Evolutionary conservation across 768 basidiomycete species (phyloP).

Genomic region (Termitomyces sp.): DNA sequence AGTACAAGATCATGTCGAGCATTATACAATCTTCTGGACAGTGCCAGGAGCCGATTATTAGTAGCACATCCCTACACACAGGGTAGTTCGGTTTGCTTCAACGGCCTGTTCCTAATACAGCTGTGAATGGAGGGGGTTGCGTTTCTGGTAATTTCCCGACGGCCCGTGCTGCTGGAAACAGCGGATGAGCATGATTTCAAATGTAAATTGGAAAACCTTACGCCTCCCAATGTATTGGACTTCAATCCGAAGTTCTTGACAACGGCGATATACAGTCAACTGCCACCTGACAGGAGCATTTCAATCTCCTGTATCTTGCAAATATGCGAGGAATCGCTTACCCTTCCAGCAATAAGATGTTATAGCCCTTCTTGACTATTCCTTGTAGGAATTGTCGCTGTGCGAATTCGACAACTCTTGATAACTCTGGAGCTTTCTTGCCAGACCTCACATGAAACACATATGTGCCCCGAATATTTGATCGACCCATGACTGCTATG

Average conservation of each 20-base stretch:
- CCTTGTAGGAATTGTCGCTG: slow-evolving; percentile 59
- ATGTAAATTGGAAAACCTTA: slow-evolving; percentile 21
- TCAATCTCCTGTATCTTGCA: neutral
- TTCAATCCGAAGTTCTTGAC: slow-evolving; percentile 58
- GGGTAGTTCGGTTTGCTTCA: slow-evolving; percentile 5
- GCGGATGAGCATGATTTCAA: neutral
- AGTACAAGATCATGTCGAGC: neutral
- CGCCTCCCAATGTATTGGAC: slow-evolving; percentile 66
- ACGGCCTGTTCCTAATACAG: slow-evolving; percentile 44
- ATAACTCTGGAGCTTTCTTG: slow-evolving; percentile 41
- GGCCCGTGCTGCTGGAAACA: slow-evolving; percentile 45
- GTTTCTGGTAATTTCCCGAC: slow-evolving; percentile 40
- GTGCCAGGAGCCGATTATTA: neutral
- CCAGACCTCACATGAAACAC: slow-evolving; percentile 51
- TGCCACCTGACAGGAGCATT: slow-evolving; percentile 46
- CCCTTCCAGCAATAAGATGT: slow-evolving; percentile 67
- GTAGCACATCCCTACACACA: neutral
- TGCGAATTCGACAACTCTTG: slow-evolving; percentile 55
- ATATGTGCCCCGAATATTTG: slow-evolving; percentile 55
- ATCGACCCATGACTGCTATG: slow-evolving; percentile 46
- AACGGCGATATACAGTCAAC: slow-evolving; percentile 58
- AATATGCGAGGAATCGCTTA: slow-evolving; percentile 19
- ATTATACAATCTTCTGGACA: neutral
- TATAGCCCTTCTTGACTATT: slow-evolving; percentile 50
- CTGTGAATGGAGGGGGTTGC: slow-evolving; percentile 63